Percentiles rank a stretch among this genome's conserved stretches.
Conservation (phyloP, 495 filamentous ascomycete genomes). For the Aspergillus biplanus region DNA sequence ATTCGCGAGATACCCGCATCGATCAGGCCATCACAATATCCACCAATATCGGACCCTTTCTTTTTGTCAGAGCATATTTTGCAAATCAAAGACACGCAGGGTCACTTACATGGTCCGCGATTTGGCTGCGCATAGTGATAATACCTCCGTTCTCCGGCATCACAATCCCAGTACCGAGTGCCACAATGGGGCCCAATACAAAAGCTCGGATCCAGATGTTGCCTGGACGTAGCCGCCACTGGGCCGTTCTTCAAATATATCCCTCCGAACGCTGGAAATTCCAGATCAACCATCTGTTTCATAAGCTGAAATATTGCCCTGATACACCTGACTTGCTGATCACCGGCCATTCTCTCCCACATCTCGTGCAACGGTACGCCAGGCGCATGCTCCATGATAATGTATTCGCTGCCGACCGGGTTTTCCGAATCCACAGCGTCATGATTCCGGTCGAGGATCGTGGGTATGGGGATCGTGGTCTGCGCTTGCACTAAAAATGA, state of each 20-base stretch:
- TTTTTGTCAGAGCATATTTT: constrained; percentile 6
- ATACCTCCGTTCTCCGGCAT: constrained; percentile 30
- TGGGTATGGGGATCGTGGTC: constrained; percentile 44
- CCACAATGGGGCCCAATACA: constrained; percentile 47
- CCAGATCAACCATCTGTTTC: constrained; percentile 35
- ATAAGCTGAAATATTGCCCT: constrained; percentile 36
- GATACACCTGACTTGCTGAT: constrained; percentile 39
- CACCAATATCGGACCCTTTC: constrained; percentile 34
- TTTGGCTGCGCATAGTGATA: constrained; percentile 29
- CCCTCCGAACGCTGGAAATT: constrained; percentile 49
- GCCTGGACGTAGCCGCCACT: constrained; percentile 22
- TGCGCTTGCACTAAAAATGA: constrained; percentile 36
- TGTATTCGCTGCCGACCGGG: constrained; percentile 46
- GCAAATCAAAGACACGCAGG: not conserved
- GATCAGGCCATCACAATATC: constrained; percentile 41
- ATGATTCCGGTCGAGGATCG: constrained; percentile 44
- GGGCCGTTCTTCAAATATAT: constrained; percentile 31
- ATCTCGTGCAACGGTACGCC: constrained; percentile 40
- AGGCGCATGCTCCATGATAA: constrained; percentile 46
- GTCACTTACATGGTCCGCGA: constrained; percentile 43
- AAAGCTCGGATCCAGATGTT: constrained; percentile 34
- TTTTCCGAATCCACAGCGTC: constrained; percentile 33
- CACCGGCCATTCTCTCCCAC: constrained; percentile 41
- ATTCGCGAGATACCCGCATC: constrained; percentile 42
- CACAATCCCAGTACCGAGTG: constrained; percentile 42